Conservation (phyloP, 1,284 basidiomycete genomes). For the Phlebopus sp. region DNA sequence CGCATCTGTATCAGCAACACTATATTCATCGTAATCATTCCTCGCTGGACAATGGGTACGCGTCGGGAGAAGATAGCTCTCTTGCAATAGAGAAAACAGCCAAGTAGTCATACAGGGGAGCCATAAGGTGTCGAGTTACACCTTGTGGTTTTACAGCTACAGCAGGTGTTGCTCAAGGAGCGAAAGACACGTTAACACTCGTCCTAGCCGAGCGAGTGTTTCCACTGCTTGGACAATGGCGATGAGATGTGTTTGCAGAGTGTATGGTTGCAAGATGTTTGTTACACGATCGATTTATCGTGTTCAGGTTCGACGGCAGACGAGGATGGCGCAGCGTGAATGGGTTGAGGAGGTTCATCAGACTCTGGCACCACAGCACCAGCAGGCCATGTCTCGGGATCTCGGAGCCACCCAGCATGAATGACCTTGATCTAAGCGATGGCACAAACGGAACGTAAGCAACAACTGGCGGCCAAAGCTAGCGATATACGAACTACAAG, state of each 20-base stretch:
- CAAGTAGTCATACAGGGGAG: neutral
- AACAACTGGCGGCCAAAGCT: constrained; percentile 8
- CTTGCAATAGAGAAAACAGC: neutral
- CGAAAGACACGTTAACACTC: too few relatives aligned
- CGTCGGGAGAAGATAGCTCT: constrained; percentile 2
- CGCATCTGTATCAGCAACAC: constrained; percentile 4
- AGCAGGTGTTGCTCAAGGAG: too few relatives aligned
- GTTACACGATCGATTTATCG: neutral
- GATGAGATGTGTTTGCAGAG: neutral
- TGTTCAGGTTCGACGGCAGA: constrained; percentile 5
- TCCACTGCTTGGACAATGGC: neutral
- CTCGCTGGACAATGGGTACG: constrained; percentile 7
- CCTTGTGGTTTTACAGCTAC: too few relatives aligned
- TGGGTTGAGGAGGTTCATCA: constrained; percentile 35
- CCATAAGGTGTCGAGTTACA: too few relatives aligned
- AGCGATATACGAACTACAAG: constrained; percentile 51
- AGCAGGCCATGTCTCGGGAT: constrained; percentile 66
- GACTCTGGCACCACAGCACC: constrained; percentile 54
- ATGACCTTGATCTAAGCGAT: constrained; percentile 60
- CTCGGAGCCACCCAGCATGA: constrained; percentile 69
- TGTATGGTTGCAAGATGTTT: too few relatives aligned
- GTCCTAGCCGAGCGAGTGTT: too few relatives aligned
- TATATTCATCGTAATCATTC: constrained; percentile 5
- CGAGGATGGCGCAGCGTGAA: constrained; percentile 2
- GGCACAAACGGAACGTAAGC: constrained; percentile 5